phyloP scores from a whole-genome alignment of 2,329 filamentous ascomycete genomes.

The Curvularia eragrostidis region DNA sequence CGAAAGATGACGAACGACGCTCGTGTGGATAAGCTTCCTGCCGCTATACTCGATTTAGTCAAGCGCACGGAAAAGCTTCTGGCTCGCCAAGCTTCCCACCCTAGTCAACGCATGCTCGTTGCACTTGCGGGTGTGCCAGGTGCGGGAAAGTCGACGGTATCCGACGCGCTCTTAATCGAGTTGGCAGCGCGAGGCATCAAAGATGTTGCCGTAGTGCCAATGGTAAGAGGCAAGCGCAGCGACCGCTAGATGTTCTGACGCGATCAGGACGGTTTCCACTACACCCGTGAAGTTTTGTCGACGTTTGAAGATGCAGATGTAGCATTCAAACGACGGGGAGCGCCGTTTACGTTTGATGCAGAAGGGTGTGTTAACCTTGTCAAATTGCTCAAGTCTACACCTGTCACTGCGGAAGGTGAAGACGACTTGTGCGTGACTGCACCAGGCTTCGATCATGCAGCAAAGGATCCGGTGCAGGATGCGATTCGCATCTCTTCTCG shows the following conservation, averaged over 20 bases:
- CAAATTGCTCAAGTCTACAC: conserved; percentile 20
- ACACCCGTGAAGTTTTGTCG: conserved; percentile 28
- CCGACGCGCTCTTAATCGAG: conserved; percentile 29
- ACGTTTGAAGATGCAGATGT: conserved; percentile 25
- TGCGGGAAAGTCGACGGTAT: conserved; percentile 38
- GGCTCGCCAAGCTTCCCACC: conserved; percentile 24
- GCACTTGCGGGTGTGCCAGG: conserved; percentile 39
- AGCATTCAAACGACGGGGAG: conserved; percentile 35
- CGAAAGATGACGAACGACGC: conserved; percentile 20
- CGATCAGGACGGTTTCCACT: conserved; percentile 36
- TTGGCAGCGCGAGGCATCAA: conserved; percentile 25
- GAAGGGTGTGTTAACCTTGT: conserved; percentile 28
- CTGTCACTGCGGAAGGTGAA: conserved; percentile 24
- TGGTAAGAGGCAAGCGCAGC: conserved; percentile 22
- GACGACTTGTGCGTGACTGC: conserved; percentile 26
- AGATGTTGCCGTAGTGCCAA: conserved; percentile 34
- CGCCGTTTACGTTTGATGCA: conserved; percentile 38
- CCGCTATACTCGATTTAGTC: conserved; percentile 28
- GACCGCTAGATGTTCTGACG: conserved; percentile 1
- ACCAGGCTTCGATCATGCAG: conserved; percentile 36
- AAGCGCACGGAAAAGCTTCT: conserved; percentile 30
- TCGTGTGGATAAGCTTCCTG: conserved; percentile 15
- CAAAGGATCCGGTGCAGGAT: conserved; percentile 31
- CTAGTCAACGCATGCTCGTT: conserved; percentile 33
- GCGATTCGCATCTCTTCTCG: conserved; percentile 30